Evolutionary conservation across 1,284 basidiomycete species (phyloP).

Genomic region (Cystobasidiaceae sp.): DNA sequence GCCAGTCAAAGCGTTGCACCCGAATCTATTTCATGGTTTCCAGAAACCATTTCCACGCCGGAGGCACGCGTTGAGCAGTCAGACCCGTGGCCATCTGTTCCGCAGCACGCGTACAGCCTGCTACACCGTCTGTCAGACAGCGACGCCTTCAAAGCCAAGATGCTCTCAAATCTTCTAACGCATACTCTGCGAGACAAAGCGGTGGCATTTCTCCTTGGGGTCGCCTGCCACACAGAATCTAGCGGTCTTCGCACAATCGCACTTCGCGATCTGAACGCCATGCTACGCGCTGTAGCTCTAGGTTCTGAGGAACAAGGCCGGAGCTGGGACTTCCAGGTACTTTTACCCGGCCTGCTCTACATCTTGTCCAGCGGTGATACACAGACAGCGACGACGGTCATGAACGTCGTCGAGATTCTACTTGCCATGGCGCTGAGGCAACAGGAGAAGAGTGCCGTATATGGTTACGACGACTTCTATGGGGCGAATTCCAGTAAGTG

Average conservation of each 20-base stretch:
- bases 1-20: too few species aligned
- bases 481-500: conserved; percentile 60
- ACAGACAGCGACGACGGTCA: conserved; percentile 58
- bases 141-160: neutral
- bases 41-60: too few species aligned
- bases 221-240: too few species aligned
- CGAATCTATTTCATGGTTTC: too few species aligned
- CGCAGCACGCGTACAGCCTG: too few species aligned
- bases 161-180: conserved; percentile 55
- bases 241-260: conserved; percentile 67
- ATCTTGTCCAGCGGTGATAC: conserved; percentile 57
- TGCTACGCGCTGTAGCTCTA: conserved; percentile 52
- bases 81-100: too few species aligned
- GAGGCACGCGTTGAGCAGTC: too few species aligned
- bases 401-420: conserved; percentile 58
- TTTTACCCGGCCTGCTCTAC: conserved; percentile 70
- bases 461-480: conserved; percentile 77
- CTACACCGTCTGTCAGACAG: too few species aligned
- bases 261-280: conserved; percentile 67
- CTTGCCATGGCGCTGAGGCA: conserved; percentile 49
- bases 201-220: conserved; percentile 71
- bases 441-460: conserved; percentile 52
- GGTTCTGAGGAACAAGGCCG: conserved; percentile 43
- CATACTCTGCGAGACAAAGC: conserved; percentile 61
- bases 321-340: conserved; percentile 68